Evolutionary conservation across 208 protist species (phyloP).

Genomic region (Borovskyia barvae): DNA sequence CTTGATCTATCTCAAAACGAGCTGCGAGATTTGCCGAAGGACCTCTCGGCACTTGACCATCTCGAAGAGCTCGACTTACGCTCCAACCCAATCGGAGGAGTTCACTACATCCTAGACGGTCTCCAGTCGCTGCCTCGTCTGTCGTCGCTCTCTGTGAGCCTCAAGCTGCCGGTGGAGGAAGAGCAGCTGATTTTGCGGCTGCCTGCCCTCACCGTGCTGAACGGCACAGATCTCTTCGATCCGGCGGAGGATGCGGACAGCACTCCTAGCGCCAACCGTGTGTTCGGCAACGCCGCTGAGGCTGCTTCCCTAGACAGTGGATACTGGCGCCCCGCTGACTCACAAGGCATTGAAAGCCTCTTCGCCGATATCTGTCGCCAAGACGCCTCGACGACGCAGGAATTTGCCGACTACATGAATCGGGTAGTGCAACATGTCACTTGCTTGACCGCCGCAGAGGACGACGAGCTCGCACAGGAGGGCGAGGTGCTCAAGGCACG

Average conservation of each 20-base stretch:
- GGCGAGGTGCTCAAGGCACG: conserved; percentile 80
- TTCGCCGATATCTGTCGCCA: conserved; percentile 35
- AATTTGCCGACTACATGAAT: conserved; percentile 64
- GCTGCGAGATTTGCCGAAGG: conserved; percentile 43
- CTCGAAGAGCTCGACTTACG: conserved; percentile 51
- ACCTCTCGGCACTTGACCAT: conserved; percentile 40
- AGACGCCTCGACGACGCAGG: conserved; percentile 25
- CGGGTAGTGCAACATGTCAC: conserved; percentile 69
- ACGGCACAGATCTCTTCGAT: conserved; percentile 12
- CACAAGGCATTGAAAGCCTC: conserved; percentile 31
- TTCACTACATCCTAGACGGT: conserved; percentile 47
- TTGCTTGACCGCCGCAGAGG: conserved; percentile 50
- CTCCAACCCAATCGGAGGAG: conserved; percentile 44
- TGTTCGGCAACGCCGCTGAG: background rate
- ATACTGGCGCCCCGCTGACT: conserved; percentile 43
- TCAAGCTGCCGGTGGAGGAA: conserved; percentile 59
- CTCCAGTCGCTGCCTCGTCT: conserved; percentile 52
- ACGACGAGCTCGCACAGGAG: conserved; percentile 43
- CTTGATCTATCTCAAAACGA: conserved; percentile 56
- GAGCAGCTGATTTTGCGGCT: conserved; percentile 71
- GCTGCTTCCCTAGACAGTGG: background rate
- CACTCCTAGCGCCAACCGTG: background rate
- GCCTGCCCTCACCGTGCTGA: conserved; percentile 19
- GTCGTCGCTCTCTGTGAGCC: conserved; percentile 42
- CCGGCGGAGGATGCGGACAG: conserved; percentile 4